Evolutionary conservation across 192 early-diverging fungal genomes (phyloP).

Genomic region (Kickxella alabastrina): DNA sequence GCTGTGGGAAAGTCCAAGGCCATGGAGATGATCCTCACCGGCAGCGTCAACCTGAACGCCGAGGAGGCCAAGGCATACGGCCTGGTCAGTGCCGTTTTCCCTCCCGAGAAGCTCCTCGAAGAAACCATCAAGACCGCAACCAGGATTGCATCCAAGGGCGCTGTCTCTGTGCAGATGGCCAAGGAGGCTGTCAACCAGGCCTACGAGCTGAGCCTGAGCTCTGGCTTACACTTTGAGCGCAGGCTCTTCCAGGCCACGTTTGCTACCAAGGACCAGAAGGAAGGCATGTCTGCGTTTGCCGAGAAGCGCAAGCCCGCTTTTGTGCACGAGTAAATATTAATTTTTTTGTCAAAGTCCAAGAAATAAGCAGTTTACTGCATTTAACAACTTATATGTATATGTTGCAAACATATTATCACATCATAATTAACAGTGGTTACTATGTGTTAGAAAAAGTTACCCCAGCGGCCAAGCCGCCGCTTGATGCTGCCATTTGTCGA

Average conservation of each 20-base stretch:
- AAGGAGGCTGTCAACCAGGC: slow-evolving; percentile 97
- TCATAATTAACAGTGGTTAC: too few relatives aligned
- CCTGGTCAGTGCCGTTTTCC: slow-evolving; percentile 87
- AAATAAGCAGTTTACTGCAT: neutral
- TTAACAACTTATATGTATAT: neutral
- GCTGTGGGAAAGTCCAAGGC: slow-evolving; percentile 98
- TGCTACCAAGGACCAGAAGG: slow-evolving; percentile 90
- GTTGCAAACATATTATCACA: too few relatives aligned
- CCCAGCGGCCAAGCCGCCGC: slow-evolving; percentile 24
- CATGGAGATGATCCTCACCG: slow-evolving; percentile 94
- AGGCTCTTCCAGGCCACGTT: slow-evolving; percentile 91
- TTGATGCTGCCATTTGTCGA: slow-evolving; percentile 6
- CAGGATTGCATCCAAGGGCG: slow-evolving; percentile 80
- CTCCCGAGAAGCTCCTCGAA: slow-evolving; percentile 79
- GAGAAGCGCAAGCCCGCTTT: slow-evolving; percentile 89
- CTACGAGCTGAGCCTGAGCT: slow-evolving; percentile 78
- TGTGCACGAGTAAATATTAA: slow-evolving; percentile 77
- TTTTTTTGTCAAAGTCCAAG: too few relatives aligned
- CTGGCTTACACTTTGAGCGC: slow-evolving; percentile 89
- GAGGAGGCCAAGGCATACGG: slow-evolving; percentile 79
- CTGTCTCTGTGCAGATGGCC: slow-evolving; percentile 85
- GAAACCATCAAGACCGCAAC: slow-evolving; percentile 86
- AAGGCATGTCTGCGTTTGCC: slow-evolving; percentile 93
- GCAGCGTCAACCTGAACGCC: slow-evolving; percentile 75
- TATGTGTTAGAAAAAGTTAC: slow-evolving; percentile 15